phyloP scores from a whole-genome alignment of 805 yeast species.

The Yamadazyma phyllophila region DNA sequence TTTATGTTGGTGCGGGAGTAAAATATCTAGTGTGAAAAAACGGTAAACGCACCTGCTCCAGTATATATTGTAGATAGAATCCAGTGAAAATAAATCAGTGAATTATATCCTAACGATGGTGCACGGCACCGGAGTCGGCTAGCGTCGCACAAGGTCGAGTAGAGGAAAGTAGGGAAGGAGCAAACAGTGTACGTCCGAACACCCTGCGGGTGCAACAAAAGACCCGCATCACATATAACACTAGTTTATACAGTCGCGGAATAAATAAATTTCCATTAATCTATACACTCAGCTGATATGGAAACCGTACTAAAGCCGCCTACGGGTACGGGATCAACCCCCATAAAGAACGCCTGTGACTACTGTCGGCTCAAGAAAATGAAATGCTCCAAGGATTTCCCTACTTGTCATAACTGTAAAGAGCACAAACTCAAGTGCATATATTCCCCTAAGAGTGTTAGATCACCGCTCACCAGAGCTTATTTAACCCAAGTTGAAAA shows the following conservation, averaged over 20 bases:
- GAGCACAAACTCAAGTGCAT: constrained; percentile 74
- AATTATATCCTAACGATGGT: too few species aligned
- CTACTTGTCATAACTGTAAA: constrained; percentile 72
- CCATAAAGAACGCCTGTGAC: constrained; percentile 55
- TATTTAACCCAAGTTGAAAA: constrained; percentile 78
- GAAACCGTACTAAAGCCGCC: not conserved
- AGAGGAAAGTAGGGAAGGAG: too few species aligned
- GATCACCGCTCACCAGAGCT: constrained; percentile 82
- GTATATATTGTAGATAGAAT: too few species aligned
- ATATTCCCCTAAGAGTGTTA: constrained; percentile 72
- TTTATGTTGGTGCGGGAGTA: too few species aligned
- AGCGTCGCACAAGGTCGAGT: too few species aligned
- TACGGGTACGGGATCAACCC: not conserved
- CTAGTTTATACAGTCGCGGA: not conserved
- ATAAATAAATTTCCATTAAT: not conserved
- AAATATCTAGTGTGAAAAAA: too few species aligned
- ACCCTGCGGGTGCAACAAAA: too few species aligned
- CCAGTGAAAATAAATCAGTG: too few species aligned
- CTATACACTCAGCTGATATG: not conserved
- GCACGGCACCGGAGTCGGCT: too few species aligned
- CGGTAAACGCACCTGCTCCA: too few species aligned
- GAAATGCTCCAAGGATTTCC: constrained; percentile 76
- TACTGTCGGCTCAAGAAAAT: constrained; percentile 78
- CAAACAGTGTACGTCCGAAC: too few species aligned
- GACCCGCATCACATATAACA: too few species aligned